phyloP scores from a whole-genome alignment of 805 yeast genomes.

The Saccharomycopsis fibuligera region DNA sequence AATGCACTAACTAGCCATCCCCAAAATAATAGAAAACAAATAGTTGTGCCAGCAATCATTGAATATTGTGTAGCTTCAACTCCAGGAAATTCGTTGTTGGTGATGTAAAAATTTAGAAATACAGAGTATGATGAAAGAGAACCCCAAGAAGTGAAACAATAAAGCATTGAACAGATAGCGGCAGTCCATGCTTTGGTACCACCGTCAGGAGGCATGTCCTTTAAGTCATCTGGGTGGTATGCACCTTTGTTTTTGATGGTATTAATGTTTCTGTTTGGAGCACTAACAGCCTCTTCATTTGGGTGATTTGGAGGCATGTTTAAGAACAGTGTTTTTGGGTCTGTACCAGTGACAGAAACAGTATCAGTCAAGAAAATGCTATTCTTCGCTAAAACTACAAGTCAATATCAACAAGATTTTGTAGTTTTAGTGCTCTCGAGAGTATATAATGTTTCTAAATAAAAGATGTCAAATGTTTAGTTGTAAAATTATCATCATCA shows the following conservation, averaged over 20 bases:
- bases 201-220: conserved; percentile 49
- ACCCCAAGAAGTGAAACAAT: conserved; percentile 68
- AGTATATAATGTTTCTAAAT: too few species aligned
- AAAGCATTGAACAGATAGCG: conserved; percentile 34
- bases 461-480: too few species aligned
- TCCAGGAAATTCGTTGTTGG: conserved; percentile 44
- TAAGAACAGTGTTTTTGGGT: too few species aligned
- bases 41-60: conserved; percentile 60
- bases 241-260: conserved; percentile 18
- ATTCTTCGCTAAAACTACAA: too few species aligned
- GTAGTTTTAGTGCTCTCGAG: too few species aligned
- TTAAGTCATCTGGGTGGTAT: conserved; percentile 16
- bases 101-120: conserved; percentile 51
- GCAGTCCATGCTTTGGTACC: conserved; percentile 52
- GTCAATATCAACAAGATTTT: too few species aligned
- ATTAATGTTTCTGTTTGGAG: too few species aligned
- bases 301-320: too few species aligned
- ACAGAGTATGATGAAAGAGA: conserved; percentile 63
- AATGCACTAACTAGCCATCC: conserved; percentile 12
- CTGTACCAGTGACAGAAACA: too few species aligned
- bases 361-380: too few species aligned
- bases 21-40: conserved; percentile 26
- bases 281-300: too few species aligned
- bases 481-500: too few species aligned
- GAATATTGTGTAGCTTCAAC: conserved; percentile 56